Evolutionary conservation across 78 protist species (phyloP).

Genomic region (Dictyostelium citrinum): DNA sequence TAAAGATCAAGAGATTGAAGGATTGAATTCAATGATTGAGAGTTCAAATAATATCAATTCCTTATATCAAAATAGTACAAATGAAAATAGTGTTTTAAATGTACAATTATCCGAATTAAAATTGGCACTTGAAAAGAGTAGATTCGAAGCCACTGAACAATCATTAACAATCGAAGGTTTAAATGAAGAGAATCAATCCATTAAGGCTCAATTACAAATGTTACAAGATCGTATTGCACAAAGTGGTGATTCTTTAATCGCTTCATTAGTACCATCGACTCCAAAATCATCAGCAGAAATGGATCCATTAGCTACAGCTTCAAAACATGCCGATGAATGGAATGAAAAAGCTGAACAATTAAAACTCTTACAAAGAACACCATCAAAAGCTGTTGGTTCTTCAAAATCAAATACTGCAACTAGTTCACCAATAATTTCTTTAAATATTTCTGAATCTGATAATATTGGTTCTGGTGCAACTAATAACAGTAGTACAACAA

Average conservation of each 20-base stretch:
- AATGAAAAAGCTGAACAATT: constrained; percentile 57
- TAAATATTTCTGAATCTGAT: not conserved
- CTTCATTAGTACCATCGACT: not conserved
- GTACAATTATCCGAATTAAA: constrained; percentile 54
- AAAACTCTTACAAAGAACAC: constrained; percentile 53
- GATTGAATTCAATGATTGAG: not conserved
- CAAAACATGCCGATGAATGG: constrained; percentile 43
- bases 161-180: constrained; percentile 22
- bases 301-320: not conserved
- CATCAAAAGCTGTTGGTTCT: constrained; percentile 10
- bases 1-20: constrained; percentile 68
- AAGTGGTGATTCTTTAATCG: not conserved
- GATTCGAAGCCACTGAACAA: constrained; percentile 33
- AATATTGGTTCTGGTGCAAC: not conserved
- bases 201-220: constrained; percentile 6
- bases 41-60: not conserved
- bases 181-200: constrained; percentile 4
- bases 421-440: not conserved
- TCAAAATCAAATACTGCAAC: not conserved
- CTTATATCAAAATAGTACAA: not conserved
- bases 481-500: not conserved
- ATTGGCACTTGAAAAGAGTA: constrained; percentile 23
- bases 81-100: constrained; percentile 16
- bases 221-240: not conserved
- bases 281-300: not conserved